Evolutionary conservation across 805 yeast genomes (phyloP).

Genomic region (Ogataea methylovora): DNA sequence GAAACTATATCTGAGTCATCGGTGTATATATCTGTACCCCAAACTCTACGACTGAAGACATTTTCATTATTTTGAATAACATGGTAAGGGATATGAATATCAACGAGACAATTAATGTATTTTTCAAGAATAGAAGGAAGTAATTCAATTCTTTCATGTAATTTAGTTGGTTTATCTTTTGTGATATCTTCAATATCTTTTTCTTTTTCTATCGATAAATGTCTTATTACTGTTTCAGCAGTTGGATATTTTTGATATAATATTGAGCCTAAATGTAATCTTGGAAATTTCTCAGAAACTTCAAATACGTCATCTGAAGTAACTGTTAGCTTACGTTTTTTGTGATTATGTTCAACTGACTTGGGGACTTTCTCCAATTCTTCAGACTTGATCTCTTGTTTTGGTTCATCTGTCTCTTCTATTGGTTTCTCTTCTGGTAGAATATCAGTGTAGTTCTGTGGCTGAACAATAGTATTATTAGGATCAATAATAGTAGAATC

Average conservation of each 20-base stretch:
- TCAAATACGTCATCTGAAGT: conserved; percentile 31
- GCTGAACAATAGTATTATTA: conserved; percentile 14
- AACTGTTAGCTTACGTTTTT: conserved; percentile 1
- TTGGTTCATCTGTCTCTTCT: neutral
- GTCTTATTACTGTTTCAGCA: conserved; percentile 24
- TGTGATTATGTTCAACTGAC: neutral
- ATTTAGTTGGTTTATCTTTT: conserved; percentile 17
- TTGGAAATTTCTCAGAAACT: conserved; percentile 33
- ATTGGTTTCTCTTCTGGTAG: conserved; percentile 2
- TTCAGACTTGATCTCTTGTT: neutral
- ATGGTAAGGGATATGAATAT: conserved; percentile 48
- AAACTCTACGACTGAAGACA: conserved; percentile 45
- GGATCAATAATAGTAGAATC: conserved; percentile 20
- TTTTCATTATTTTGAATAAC: conserved; percentile 32
- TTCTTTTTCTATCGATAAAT: conserved; percentile 12
- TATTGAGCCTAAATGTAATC: conserved; percentile 45
- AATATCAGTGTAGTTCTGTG: no score
- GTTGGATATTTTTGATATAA: conserved; percentile 54
- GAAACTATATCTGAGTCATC: conserved; percentile 86
- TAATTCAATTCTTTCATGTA: conserved; percentile 23
- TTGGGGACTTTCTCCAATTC: neutral
- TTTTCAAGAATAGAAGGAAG: conserved; percentile 24
- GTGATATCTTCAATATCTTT: conserved; percentile 9
- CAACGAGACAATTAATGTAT: conserved; percentile 41
- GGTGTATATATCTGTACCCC: conserved; percentile 93